These are phyloP conservation scores for Isabelozyma pseudorhagii DNA, from an alignment of 805 yeast genomes.

Conservation along the genomic window DNA sequence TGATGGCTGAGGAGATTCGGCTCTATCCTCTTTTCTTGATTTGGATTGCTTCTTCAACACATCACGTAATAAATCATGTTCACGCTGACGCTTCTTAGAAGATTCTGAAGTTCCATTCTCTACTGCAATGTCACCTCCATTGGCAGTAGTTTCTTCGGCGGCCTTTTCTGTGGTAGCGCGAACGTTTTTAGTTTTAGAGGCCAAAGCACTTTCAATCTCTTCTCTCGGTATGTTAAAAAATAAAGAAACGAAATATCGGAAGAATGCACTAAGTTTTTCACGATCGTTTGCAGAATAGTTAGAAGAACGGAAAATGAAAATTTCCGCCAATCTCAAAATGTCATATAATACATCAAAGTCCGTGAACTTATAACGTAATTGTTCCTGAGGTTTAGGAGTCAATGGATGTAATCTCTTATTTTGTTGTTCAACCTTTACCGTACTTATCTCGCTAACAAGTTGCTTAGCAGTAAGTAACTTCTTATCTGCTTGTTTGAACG, in stretches of 20 bases:
- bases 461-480: slow-evolving; percentile 87
- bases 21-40: slow-evolving; percentile 31
- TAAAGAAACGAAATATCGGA: slow-evolving; percentile 64
- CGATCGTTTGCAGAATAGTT: slow-evolving; percentile 79
- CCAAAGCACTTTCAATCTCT: slow-evolving; percentile 41
- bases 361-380: slow-evolving; percentile 56
- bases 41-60: slow-evolving; percentile 54
- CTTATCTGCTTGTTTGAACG: slow-evolving; percentile 96
- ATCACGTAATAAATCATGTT: slow-evolving; percentile 55
- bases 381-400: slow-evolving; percentile 81
- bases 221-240: slow-evolving; percentile 64
- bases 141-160: slow-evolving; percentile 10
- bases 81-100: slow-evolving; percentile 50
- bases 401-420: slow-evolving; percentile 82
- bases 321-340: slow-evolving; percentile 62
- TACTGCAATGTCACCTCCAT: slow-evolving; percentile 6
- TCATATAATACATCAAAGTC: slow-evolving; percentile 74
- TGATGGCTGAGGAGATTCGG: slow-evolving; percentile 24
- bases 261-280: slow-evolving; percentile 68
- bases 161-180: slow-evolving; percentile 7
- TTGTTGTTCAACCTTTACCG: slow-evolving; percentile 88
- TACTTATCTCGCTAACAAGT: slow-evolving; percentile 84
- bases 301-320: slow-evolving; percentile 64
- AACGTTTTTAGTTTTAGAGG: slow-evolving; percentile 13
- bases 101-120: slow-evolving; percentile 8